Evolutionary conservation across 1,284 basidiomycete genomes (phyloP), one percentile per base, ranked within the genome.

Genomic region (Rhodotorula sp.): DNA sequence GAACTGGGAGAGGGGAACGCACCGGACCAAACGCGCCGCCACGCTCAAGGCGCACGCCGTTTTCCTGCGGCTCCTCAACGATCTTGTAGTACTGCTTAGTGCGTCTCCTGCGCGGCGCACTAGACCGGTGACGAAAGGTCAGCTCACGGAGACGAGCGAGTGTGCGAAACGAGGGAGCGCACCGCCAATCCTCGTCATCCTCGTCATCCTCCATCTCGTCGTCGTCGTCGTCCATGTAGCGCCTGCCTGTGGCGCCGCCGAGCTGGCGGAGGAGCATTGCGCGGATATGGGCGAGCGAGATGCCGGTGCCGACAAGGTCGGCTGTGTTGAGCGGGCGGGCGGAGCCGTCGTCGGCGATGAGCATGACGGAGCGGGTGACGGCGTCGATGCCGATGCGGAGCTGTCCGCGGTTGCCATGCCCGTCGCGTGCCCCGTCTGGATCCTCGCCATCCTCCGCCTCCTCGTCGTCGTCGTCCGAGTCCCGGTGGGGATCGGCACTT

Each of bases 1-100:
- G n/a, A n/a, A n/a, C n/a, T n/a, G n/a, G 9, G 44, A 44, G 21
- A 4, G 44, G 39, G 10, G 8, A 41, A 50, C 48, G 48, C 48
- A 59, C 84, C 64, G 87, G 84, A 12, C 95, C 94, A 82, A 97
- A 98, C 66, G 97, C 92, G 60, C 95, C 95, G 70, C 88, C 85
- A 73, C 86, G 85, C 10, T 92, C 84, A 15, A 98, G 84, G 60
- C 88, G 85, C 15, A 89, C 80, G 0, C 95, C 95, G 19, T 84
- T 85, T 55, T 87, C 80, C 80, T 91, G 86, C 2, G 94, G 91
- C 71, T 89, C 86, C 4, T 81, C 87, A 56, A 77, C 64, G 37
- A 78, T 67, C 10, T 79, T 76, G 71, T 74, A 71, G 46, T 69
- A 75, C 61, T 61, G 61, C 68, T 70, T 71, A 2, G 29, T 46